Evolutionary conservation across 371 early-diverging fungal species (phyloP), one percentile per base, ranked within the genome.

Genomic region (Mortierella sp.): DNA sequence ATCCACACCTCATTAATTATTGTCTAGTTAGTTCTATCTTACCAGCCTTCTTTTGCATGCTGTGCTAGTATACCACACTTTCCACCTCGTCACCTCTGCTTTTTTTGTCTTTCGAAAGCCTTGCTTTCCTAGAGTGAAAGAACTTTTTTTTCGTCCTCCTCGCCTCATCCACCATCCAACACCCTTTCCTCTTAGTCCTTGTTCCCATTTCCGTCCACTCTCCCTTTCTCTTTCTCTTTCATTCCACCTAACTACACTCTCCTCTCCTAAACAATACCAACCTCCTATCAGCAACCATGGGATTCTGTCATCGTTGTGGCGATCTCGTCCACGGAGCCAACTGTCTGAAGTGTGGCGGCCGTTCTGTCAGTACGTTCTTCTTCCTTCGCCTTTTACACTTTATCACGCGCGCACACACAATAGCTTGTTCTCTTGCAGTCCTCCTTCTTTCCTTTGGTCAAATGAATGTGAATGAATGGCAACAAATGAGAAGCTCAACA

Each of bases 281-380:
- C 48, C 12, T 38, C 70, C 48, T 68, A 68, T 60, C 73, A 24
- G 73, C 54, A 51, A 82, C 32, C 21, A 93, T 93, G 93, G 90
- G 91, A 32, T 93, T 90, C 79, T 93, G 93, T 83, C 90, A 89
- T 80, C 91, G 91, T 43, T 93, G 93, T 76, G 93, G 93, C 55
- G 91, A 93, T 65, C 90, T 93, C 60, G 83, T 89, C 35, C 65
- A 84, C 43, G 87, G 82, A 32, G 89, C 90, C 77, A 93, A 91
- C 82, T 93, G 93, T 75, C 76, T 89, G 51, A 90, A 89, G 85
- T 93, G 93, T 78, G 92, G 93, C 58, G 93, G 93, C 44, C 85
- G 90, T 49, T 84, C 91, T 70, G 92, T 93, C 55, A 89, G 93
- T 92, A 89, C 74, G 87, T 87, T n/a, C 12, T 16, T 46, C 35